Evolutionary conservation across 2,329 filamentous ascomycete genomes (phyloP).

Genomic region (Pyricularia sp.): DNA sequence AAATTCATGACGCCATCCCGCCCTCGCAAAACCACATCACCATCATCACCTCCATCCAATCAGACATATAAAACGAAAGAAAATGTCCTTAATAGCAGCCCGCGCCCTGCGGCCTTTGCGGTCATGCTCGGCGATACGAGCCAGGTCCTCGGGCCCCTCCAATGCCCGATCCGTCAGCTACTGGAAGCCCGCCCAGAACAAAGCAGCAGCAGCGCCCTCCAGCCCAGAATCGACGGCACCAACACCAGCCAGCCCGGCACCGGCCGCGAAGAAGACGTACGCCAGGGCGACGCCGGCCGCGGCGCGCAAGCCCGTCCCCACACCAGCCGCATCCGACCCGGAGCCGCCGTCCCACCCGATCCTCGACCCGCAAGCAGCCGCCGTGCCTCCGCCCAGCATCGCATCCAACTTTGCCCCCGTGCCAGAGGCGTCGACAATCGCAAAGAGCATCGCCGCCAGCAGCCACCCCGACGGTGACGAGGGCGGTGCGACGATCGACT

Average conservation of each 20-base stretch:
- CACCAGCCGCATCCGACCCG: neutral
- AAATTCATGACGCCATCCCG: neutral
- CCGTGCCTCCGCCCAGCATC: slow-evolving; percentile 12
- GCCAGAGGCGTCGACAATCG: slow-evolving; percentile 8
- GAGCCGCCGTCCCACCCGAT: slow-evolving; percentile 9
- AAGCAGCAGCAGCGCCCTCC: neutral
- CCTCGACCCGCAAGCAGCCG: slow-evolving; percentile 16
- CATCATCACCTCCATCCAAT: neutral
- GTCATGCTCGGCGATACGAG: neutral
- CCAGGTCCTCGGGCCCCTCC: neutral
- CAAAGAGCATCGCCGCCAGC: slow-evolving; percentile 4
- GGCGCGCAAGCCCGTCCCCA: neutral
- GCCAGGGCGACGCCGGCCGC: neutral
- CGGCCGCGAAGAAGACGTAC: neutral
- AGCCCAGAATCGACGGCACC: neutral
- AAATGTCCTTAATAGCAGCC: neutral
- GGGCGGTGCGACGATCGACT: slow-evolving; percentile 40
- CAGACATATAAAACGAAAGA: neutral
- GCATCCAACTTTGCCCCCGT: slow-evolving; percentile 19
- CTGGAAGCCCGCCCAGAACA: neutral
- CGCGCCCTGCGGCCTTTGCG: neutral
- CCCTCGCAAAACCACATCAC: neutral
- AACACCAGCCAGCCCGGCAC: neutral
- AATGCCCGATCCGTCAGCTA: neutral
- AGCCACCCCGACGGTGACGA: slow-evolving; percentile 4